These are phyloP conservation scores for Trypanosoma lewisi DNA, from an alignment of 208 protist species.

Conservation along the genomic window DNA sequence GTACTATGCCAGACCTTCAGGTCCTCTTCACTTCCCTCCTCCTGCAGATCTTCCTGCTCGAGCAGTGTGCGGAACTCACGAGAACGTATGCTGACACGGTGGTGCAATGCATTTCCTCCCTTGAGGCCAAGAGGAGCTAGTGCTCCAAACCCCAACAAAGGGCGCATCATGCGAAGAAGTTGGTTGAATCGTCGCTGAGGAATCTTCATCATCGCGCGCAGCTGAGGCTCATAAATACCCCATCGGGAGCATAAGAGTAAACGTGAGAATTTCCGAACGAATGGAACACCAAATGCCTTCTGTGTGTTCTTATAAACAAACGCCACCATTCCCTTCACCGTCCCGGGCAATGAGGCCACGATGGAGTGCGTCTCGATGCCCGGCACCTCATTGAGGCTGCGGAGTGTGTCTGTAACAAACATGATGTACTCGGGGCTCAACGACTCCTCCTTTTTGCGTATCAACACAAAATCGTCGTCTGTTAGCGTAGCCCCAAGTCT, in stretches of 20 bases:
- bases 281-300: slow-evolving; percentile 35
- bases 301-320: slow-evolving; percentile 45
- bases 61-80: slow-evolving; percentile 44
- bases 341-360: slow-evolving; percentile 52
- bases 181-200: slow-evolving; percentile 52
- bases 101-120: slow-evolving; percentile 40
- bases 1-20: slow-evolving; percentile 56
- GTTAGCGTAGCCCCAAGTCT: slow-evolving; percentile 47
- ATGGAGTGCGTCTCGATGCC: slow-evolving; percentile 42
- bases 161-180: slow-evolving; percentile 70
- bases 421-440: slow-evolving; percentile 53
- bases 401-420: slow-evolving; percentile 61
- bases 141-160: slow-evolving; percentile 33
- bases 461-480: slow-evolving; percentile 67
- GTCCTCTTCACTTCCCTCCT: slow-evolving; percentile 32
- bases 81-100: slow-evolving; percentile 40
- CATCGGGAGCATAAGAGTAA: slow-evolving; percentile 56
- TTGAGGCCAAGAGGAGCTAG: slow-evolving; percentile 15
- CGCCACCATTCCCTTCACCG: slow-evolving; percentile 43
- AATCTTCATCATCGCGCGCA: slow-evolving; percentile 57
- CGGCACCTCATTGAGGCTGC: slow-evolving; percentile 48
- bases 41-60: slow-evolving; percentile 25
- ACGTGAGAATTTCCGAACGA: slow-evolving; percentile 49
- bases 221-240: slow-evolving; percentile 56
- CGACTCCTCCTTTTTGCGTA: slow-evolving; percentile 53